Evolutionary conservation across 1,284 basidiomycete species (phyloP).

Genomic region (Caloboletus inedulis): DNA sequence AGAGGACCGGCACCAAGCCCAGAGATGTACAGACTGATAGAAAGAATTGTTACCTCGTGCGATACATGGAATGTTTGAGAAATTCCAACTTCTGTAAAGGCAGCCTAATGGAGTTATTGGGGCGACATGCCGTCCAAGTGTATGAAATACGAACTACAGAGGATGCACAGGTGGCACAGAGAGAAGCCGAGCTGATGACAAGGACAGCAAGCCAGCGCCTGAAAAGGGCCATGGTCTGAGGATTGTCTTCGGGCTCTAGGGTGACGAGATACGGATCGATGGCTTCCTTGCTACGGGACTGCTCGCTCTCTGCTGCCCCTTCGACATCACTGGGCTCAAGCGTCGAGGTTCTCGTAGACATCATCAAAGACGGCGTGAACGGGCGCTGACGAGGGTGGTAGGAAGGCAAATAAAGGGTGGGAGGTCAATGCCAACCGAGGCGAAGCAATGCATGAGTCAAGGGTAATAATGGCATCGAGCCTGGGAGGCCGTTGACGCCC

Average conservation of each 20-base stretch:
- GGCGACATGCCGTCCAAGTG: neutral
- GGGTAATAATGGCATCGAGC: conserved; percentile 12
- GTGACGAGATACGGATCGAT: conserved; percentile 27
- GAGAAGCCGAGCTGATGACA: conserved; percentile 50
- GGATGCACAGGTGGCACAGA: conserved; percentile 70
- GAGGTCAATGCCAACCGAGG: neutral
- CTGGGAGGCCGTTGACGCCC: conserved; percentile 6
- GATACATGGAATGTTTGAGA: conserved; percentile 58
- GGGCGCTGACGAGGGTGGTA: neutral
- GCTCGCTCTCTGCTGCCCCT: neutral
- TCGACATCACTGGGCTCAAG: conserved; percentile 13
- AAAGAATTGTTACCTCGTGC: conserved; percentile 64
- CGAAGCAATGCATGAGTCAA: neutral
- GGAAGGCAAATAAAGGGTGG: neutral
- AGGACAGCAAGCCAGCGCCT: conserved; percentile 60
- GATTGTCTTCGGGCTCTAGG: conserved; percentile 50
- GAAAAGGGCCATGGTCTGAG: conserved; percentile 43
- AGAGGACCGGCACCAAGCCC: conserved; percentile 50
- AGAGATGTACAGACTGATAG: conserved; percentile 68
- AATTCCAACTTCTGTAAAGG: conserved; percentile 63
- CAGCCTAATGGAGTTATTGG: conserved; percentile 43
- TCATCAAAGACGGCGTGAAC: neutral
- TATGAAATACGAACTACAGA: conserved; percentile 51
- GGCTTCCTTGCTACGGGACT: neutral
- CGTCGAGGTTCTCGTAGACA: conserved; percentile 9